Conservation (phyloP, 306 rosid genomes). For the Cicer pinnatifidum region DNA sequence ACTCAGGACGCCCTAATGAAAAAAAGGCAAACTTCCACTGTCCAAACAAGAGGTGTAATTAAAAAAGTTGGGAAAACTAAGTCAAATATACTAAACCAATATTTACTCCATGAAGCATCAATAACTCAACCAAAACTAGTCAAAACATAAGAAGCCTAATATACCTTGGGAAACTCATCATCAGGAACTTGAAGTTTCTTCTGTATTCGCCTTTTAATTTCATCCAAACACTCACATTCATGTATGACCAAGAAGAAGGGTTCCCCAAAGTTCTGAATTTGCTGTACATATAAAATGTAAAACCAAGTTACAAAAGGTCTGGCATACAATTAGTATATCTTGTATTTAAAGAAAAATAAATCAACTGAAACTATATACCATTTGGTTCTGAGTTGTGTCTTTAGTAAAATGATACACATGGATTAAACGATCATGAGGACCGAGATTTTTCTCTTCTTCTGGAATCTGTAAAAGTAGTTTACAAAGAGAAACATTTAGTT, state of each 20-base stretch:
- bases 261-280: conserved; percentile 90
- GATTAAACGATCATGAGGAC: conserved; percentile 73
- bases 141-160: conserved; percentile 1
- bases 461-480: conserved; percentile 60
- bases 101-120: conserved; percentile 2
- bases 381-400: conserved; percentile 79
- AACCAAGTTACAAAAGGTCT: conserved; percentile 2
- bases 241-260: conserved; percentile 90
- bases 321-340: neutral
- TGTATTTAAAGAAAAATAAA: conserved; percentile 32
- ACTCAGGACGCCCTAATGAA: conserved; percentile 89
- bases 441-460: conserved; percentile 84
- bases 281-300: conserved; percentile 54
- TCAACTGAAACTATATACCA: conserved; percentile 50
- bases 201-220: conserved; percentile 72
- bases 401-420: conserved; percentile 90
- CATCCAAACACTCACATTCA: conserved; percentile 80
- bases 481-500: conserved; percentile 14
- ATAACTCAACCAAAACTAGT: conserved; percentile 39
- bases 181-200: conserved; percentile 80
- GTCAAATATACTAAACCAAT: conserved; percentile 8
- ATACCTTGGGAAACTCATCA: conserved; percentile 84
- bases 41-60: conserved; percentile 35
- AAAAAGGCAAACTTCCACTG: conserved; percentile 96
- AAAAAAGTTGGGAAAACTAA: conserved; percentile 16